phyloP scores from a whole-genome alignment of 164 flowering plant species.

The Vitis labrusca region DNA sequence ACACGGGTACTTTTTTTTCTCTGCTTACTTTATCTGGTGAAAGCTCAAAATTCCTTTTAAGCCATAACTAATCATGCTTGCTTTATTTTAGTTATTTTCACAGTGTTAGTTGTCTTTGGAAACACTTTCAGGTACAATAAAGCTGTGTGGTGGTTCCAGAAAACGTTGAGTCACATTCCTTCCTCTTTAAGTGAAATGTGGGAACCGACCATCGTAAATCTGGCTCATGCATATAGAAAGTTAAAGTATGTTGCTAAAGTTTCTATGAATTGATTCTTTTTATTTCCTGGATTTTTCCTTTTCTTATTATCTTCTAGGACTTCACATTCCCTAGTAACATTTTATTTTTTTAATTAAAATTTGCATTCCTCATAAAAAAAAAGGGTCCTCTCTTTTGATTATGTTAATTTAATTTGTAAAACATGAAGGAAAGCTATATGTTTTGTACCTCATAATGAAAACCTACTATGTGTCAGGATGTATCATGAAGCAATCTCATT shows the following conservation, averaged over 20 bases:
- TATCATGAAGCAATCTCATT: conserved; percentile 76
- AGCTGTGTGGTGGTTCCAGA: conserved; percentile 87
- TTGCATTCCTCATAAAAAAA: background rate
- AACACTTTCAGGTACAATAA: conserved; percentile 67
- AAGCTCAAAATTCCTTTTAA: background rate
- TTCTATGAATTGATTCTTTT: background rate
- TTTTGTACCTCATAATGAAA: background rate
- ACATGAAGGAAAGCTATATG: too few species aligned
- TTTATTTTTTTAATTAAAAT: too few species aligned
- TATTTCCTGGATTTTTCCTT: background rate
- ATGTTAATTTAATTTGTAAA: too few species aligned
- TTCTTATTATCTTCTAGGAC: background rate
- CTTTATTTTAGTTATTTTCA: background rate
- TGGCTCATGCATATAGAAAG: conserved; percentile 89
- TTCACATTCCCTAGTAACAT: background rate
- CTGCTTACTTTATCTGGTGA: too few species aligned
- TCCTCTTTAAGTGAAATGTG: conserved; percentile 80
- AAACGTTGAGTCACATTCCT: conserved; percentile 70
- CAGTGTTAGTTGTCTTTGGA: conserved; percentile 1
- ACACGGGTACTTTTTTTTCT: too few species aligned
- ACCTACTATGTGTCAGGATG: conserved; percentile 44
- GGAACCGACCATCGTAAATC: conserved; percentile 96
- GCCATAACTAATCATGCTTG: background rate
- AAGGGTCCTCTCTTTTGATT: background rate
- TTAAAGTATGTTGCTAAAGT: conserved; percentile 53